Conservation (phyloP, 2,329 filamentous ascomycete genomes). For the Acarospora socialis region DNA sequence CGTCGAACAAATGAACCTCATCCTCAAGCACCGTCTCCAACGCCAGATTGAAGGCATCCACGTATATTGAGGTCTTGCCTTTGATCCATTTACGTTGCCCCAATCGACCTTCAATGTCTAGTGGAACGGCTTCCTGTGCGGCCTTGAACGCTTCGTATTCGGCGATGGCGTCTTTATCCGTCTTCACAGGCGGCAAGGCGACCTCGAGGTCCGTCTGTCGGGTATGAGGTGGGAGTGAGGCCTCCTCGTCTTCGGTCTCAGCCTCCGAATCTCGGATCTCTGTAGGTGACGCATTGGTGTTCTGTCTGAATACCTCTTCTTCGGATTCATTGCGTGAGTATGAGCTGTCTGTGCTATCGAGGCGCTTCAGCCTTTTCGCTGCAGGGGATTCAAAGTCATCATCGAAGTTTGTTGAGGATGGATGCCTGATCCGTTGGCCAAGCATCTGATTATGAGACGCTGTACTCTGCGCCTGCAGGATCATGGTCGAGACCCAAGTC, state of each 20-base stretch:
- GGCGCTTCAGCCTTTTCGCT: conserved; percentile 17
- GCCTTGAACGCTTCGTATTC: conserved; percentile 61
- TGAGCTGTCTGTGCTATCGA: conserved; percentile 10
- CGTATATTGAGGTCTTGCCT: conserved; percentile 81
- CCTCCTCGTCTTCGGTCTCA: conserved; percentile 23
- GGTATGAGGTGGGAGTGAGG: conserved; percentile 20
- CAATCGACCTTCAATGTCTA: conserved; percentile 35
- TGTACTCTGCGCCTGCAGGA: conserved; percentile 7
- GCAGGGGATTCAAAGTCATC: conserved; percentile 18
- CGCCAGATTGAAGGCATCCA: conserved; percentile 91
- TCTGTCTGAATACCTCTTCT: conserved; percentile 1
- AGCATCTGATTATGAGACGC: conserved; percentile 16
- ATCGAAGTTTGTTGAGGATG: conserved; percentile 18
- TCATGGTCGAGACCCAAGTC: conserved; percentile 1
- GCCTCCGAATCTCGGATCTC: conserved; percentile 28
- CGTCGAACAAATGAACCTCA: conserved; percentile 75
- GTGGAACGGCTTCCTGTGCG: conserved; percentile 30
- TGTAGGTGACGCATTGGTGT: conserved; percentile 6
- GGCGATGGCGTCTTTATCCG: conserved; percentile 57
- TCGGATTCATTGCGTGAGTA: conserved; percentile 5
- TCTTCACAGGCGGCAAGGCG: conserved; percentile 52
- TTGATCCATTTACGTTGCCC: conserved; percentile 51
- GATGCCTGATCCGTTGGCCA: conserved; percentile 17
- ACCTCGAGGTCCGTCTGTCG: conserved; percentile 53
- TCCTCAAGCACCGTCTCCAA: conserved; percentile 80